Evolutionary conservation across 2,329 filamentous ascomycete species (phyloP).

Genomic region (Epichloe elymi): DNA sequence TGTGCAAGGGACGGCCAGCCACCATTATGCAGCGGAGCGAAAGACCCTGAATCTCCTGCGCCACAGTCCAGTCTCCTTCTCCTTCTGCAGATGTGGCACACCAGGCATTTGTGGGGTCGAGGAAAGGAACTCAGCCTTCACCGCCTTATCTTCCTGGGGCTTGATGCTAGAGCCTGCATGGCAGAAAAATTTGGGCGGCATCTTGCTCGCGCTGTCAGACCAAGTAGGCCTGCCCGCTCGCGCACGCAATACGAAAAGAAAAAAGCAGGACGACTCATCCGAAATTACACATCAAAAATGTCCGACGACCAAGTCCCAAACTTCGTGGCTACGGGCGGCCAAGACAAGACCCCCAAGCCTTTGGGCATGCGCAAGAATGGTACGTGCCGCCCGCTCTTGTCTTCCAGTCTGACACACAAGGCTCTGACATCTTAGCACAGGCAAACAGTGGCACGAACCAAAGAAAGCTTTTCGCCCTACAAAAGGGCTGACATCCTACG

Average conservation of each 20-base stretch:
- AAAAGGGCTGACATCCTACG: slow-evolving; percentile 65
- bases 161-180: not conserved
- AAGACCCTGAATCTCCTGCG: slow-evolving; percentile 3
- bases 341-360: slow-evolving; percentile 24
- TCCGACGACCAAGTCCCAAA: slow-evolving; percentile 1
- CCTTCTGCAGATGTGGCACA: not conserved
- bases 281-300: not conserved
- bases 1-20: not conserved
- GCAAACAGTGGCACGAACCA: slow-evolving; percentile 84
- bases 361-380: slow-evolving; percentile 75
- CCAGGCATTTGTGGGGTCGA: not conserved
- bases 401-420: not conserved
- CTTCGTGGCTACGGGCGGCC: slow-evolving; percentile 7
- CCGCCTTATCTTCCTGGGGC: not conserved
- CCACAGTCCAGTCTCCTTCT: not conserved
- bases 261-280: not conserved
- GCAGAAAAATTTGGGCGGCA: slow-evolving; percentile 2
- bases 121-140: not conserved
- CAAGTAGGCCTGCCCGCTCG: not conserved
- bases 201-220: not conserved
- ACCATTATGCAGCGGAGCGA: not conserved
- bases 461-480: slow-evolving; percentile 78
- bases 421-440: slow-evolving; percentile 31
- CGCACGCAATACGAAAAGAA: not conserved
- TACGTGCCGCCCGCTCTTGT: slow-evolving; percentile 24